phyloP scores from a whole-genome alignment of 306 rosid species.

The Rubus idaeus region DNA sequence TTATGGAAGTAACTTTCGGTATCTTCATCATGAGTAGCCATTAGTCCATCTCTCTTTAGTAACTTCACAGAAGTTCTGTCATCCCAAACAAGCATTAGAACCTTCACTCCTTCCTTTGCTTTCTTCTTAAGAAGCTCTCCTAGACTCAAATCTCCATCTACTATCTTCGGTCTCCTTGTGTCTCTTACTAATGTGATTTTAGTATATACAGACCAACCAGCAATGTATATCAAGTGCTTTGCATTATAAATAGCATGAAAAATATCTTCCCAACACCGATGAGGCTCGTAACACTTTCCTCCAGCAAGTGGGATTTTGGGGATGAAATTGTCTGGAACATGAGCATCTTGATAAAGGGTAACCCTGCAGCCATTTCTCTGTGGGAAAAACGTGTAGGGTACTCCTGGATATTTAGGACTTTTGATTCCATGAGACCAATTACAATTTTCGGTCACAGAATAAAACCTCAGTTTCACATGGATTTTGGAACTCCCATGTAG shows the following conservation, averaged over 20 bases:
- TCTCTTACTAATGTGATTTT: slow-evolving; percentile 41
- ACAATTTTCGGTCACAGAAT: slow-evolving; percentile 18
- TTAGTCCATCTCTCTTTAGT: slow-evolving; percentile 46
- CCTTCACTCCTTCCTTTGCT: slow-evolving; percentile 48
- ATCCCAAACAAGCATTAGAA: slow-evolving; percentile 60
- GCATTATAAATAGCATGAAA: slow-evolving; percentile 47
- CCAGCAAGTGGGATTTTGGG: slow-evolving; percentile 39
- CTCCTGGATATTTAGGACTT: slow-evolving; percentile 38
- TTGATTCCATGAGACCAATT: slow-evolving; percentile 45
- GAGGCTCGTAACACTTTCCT: slow-evolving; percentile 28
- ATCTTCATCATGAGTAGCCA: slow-evolving; percentile 56
- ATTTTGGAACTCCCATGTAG: slow-evolving; percentile 26
- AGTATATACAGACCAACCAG: slow-evolving; percentile 55
- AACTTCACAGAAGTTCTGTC: slow-evolving; percentile 48
- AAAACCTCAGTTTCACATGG: slow-evolving; percentile 34
- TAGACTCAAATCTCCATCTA: slow-evolving; percentile 35
- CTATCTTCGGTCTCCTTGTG: slow-evolving; percentile 26
- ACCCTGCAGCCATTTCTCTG: slow-evolving; percentile 50
- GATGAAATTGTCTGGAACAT: slow-evolving; percentile 33
- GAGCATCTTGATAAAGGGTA: slow-evolving; percentile 58
- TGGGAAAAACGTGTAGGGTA: slow-evolving; percentile 43
- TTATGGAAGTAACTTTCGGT: slow-evolving; percentile 42
- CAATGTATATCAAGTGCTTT: slow-evolving; percentile 43
- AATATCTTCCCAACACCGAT: slow-evolving; percentile 53
- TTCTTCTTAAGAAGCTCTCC: slow-evolving; percentile 49